phyloP scores from a whole-genome alignment of 306 rosid species.

The Leucaena leucocephala region DNA sequence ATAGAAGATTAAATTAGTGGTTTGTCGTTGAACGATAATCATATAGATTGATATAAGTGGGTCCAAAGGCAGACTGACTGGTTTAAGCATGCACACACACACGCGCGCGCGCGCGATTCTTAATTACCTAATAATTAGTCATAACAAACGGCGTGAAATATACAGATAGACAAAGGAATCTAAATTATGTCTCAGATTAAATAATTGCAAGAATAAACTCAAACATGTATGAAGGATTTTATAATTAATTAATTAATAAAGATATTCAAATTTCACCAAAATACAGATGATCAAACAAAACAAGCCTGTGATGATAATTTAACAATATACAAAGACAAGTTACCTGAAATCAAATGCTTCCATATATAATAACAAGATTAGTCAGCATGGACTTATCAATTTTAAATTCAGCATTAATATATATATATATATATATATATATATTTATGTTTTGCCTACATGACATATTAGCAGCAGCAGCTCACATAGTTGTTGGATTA shows the following conservation, averaged over 20 bases:
- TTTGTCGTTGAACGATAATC: constrained; percentile 1
- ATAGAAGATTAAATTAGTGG: not conserved
- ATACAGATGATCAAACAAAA: not conserved
- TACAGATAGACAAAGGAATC: not conserved
- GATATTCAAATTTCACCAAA: not conserved
- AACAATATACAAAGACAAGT: not conserved
- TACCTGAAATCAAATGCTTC: not conserved
- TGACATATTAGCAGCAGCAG: not conserved
- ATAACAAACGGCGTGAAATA: not conserved
- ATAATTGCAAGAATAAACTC: not conserved
- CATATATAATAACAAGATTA: not conserved
- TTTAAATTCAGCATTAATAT: not conserved
- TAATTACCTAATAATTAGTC: not conserved
- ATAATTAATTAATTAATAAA: not conserved
- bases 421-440: not conserved
- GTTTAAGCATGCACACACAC: not conserved
- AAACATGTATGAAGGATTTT: not conserved
- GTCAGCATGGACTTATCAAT: not conserved
- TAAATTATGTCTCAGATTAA: not conserved
- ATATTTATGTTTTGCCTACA: not conserved
- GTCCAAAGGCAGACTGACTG: not conserved
- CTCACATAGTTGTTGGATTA: not conserved
- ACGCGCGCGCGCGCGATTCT: too few species aligned
- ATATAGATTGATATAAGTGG: not conserved
- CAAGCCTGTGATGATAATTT: not conserved